phyloP scores from a whole-genome alignment of 768 basidiomycete species.

The Termitomyces sp. region DNA sequence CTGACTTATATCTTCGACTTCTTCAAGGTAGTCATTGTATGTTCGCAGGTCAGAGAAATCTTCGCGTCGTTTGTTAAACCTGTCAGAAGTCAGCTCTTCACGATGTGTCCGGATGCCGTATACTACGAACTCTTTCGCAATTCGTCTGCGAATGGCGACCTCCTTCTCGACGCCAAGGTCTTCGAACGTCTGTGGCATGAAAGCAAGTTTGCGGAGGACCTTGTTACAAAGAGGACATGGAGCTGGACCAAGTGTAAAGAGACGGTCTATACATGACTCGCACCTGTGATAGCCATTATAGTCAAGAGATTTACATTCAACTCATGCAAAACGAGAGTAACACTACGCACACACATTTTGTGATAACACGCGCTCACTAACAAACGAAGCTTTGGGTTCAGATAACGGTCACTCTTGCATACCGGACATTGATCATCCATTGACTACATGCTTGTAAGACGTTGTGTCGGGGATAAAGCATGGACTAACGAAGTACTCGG shows the following conservation, averaged over 20 bases:
- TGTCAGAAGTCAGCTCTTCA: conserved; percentile 21
- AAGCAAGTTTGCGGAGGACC: conserved; percentile 87
- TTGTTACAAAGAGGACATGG: conserved; percentile 93
- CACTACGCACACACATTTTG: conserved; percentile 70
- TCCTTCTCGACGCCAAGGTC: conserved; percentile 92
- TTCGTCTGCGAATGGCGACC: conserved; percentile 79
- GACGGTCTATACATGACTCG: conserved; percentile 94
- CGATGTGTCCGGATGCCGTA: neutral
- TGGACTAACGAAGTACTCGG: conserved; percentile 70
- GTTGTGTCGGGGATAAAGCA: neutral
- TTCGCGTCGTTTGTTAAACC: conserved; percentile 91
- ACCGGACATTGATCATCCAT: conserved; percentile 96
- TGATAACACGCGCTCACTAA: conserved; percentile 97
- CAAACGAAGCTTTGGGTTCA: conserved; percentile 90
- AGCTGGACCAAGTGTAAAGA: conserved; percentile 93
- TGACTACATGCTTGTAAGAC: conserved; percentile 35
- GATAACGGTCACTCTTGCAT: conserved; percentile 93
- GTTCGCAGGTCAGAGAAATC: conserved; percentile 77
- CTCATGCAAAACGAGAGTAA: neutral
- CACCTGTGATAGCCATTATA: conserved; percentile 52
- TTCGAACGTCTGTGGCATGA: conserved; percentile 92
- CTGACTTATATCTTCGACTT: conserved; percentile 82
- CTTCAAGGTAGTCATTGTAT: conserved; percentile 95
- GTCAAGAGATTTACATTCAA: neutral
- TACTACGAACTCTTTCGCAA: conserved; percentile 75